A percentile compares a stretch with the other conserved stretches of the same genome.
Evolutionary conservation across 495 filamentous ascomycete species (phyloP).

Genomic region (Usnea hakonensis): DNA sequence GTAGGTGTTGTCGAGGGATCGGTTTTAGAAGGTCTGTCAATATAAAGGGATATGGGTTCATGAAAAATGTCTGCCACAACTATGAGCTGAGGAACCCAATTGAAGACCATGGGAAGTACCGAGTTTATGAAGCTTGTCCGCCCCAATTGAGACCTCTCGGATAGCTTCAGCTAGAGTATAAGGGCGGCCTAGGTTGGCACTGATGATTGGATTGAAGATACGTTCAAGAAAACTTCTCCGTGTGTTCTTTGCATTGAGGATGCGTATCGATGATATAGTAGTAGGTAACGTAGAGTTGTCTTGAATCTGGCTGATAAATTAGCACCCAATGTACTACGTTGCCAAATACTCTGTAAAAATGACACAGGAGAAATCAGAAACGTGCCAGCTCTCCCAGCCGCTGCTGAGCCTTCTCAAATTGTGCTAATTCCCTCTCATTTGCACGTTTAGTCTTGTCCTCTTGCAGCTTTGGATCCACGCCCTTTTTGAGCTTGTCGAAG

Average conservation of each 20-base stretch:
- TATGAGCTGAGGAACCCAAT: neutral
- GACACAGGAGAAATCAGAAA: constrained; percentile 18
- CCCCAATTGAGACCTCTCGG: constrained; percentile 54
- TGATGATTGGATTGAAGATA: constrained; percentile 69
- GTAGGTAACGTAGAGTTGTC: constrained; percentile 71
- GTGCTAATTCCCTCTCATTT: constrained; percentile 53
- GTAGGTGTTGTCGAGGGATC: constrained; percentile 54
- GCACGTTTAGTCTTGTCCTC: constrained; percentile 56
- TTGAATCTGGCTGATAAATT: constrained; percentile 51
- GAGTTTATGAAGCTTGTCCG: constrained; percentile 69
- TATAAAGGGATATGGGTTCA: constrained; percentile 66
- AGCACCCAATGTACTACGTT: neutral
- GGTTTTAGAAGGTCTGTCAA: constrained; percentile 58
- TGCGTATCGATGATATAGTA: constrained; percentile 70
- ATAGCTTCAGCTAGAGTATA: constrained; percentile 75
- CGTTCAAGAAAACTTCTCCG: constrained; percentile 70
- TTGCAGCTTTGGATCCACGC: constrained; percentile 50
- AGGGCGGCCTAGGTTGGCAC: constrained; percentile 51
- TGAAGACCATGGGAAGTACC: constrained; percentile 44
- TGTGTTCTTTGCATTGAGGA: constrained; percentile 72
- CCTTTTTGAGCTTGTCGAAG: constrained; percentile 57
- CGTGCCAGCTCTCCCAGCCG: constrained; percentile 49
- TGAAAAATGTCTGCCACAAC: constrained; percentile 68
- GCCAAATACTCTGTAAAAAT: no score
- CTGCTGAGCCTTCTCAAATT: constrained; percentile 58